Evolutionary conservation across 2,329 filamentous ascomycete genomes (phyloP).

Genomic region (Aspergillus chevalieri): DNA sequence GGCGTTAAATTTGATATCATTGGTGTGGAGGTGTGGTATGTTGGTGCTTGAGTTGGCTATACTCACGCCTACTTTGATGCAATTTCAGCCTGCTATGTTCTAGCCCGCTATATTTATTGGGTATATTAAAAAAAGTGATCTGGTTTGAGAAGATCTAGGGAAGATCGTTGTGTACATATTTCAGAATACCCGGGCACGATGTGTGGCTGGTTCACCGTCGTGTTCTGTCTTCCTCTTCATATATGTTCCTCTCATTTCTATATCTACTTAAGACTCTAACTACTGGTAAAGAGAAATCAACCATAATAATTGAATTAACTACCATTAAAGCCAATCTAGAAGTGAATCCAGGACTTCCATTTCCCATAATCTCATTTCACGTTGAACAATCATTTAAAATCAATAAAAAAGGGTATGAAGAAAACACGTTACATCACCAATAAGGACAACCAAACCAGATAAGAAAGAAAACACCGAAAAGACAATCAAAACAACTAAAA

Average conservation of each 20-base stretch:
- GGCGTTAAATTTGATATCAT: conserved; percentile 86
- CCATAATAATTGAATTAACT: not conserved
- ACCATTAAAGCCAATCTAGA: too few species aligned
- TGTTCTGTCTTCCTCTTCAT: not conserved
- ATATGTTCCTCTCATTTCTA: too few species aligned
- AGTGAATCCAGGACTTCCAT: too few species aligned
- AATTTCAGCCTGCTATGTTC: not conserved
- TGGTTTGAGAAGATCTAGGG: not conserved
- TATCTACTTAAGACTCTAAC: too few species aligned
- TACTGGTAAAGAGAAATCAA: too few species aligned
- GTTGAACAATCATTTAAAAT: conserved; percentile 1
- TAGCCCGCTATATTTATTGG: not conserved
- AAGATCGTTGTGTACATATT: not conserved
- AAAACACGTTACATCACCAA: not conserved
- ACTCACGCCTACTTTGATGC: not conserved
- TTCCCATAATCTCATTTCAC: conserved; percentile 1
- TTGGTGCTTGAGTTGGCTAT: conserved; percentile 50
- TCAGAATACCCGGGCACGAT: conserved; percentile 7
- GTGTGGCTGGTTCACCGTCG: conserved; percentile 9
- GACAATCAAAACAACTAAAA: conserved; percentile 38
- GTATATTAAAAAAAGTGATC: not conserved
- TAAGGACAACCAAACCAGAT: not conserved
- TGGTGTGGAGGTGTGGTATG: conserved; percentile 88
- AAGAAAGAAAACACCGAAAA: conserved; percentile 6
- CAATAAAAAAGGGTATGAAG: conserved; percentile 1